These are phyloP conservation scores for Camellia oleifera DNA, from an alignment of 179 eudicot genomes.

Conservation along the genomic window DNA sequence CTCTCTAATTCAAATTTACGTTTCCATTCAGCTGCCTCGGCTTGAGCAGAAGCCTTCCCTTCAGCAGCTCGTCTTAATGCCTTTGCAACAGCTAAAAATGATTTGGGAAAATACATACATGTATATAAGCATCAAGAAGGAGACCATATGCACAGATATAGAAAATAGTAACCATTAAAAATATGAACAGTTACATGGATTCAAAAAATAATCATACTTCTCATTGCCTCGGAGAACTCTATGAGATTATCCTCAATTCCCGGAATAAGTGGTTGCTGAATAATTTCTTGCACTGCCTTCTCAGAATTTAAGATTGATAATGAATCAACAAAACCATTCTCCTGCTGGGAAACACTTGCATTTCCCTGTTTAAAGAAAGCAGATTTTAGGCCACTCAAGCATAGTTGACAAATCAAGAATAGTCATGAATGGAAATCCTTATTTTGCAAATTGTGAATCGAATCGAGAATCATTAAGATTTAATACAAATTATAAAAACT, in stretches of 20 bases:
- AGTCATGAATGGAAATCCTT: no score
- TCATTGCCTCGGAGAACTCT: conserved; percentile 95
- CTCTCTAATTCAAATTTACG: conserved; percentile 95
- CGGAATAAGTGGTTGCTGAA: conserved; percentile 60
- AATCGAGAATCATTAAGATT: no score
- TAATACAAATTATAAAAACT: no score
- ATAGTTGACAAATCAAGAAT: neutral
- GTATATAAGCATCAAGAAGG: neutral
- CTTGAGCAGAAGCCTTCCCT: conserved; percentile 97
- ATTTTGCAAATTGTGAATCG: no score
- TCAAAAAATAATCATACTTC: conserved; percentile 51
- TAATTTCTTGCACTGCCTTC: conserved; percentile 69
- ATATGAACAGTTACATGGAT: conserved; percentile 11
- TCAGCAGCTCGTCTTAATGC: conserved; percentile 79
- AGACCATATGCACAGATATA: neutral
- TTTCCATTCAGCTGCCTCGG: conserved; percentile 98
- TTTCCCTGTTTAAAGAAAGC: conserved; percentile 28
- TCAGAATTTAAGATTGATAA: conserved; percentile 56
- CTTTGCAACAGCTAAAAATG: conserved; percentile 79
- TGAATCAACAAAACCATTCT: conserved; percentile 61
- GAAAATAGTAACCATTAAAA: conserved; percentile 1
- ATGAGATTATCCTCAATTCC: conserved; percentile 85
- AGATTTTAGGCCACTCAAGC: neutral
- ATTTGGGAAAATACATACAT: conserved; percentile 6
- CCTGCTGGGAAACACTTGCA: conserved; percentile 30